A percentile compares a stretch with the other conserved stretches of the same genome.
Evolutionary conservation across 306 rosid genomes (phyloP).

Genomic region (Oemleria cerasiformis): DNA sequence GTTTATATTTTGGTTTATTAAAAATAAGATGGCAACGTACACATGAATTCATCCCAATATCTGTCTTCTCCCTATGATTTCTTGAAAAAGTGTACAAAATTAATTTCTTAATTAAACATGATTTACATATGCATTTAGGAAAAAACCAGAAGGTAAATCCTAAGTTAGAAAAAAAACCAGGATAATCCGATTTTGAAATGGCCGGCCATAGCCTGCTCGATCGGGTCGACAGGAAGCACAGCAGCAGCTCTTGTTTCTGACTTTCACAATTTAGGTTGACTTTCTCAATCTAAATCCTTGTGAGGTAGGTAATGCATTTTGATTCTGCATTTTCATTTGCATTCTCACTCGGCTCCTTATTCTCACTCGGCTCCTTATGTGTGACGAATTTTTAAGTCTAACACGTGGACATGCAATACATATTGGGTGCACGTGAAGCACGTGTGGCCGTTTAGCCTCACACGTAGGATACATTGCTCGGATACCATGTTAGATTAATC

Average conservation of each 20-base stretch:
- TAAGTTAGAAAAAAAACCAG: background rate
- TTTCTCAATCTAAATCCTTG: background rate
- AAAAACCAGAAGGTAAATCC: background rate
- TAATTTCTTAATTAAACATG: background rate
- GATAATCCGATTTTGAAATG: background rate
- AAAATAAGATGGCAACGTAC: background rate
- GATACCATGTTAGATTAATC: too few relatives aligned
- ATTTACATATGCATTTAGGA: background rate
- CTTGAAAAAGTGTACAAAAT: background rate
- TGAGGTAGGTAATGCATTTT: background rate
- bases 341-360: too few relatives aligned
- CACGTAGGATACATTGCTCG: too few relatives aligned
- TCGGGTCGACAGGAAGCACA: background rate
- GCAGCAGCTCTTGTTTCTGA: constrained; percentile 10
- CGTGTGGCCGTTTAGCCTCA: too few relatives aligned
- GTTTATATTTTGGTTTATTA: too few relatives aligned
- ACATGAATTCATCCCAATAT: background rate
- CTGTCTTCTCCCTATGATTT: background rate
- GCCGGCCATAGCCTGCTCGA: constrained; percentile 11
- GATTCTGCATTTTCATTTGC: background rate
- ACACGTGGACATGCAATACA: too few relatives aligned
- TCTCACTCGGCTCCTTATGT: too few relatives aligned
- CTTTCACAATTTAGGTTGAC: constrained; percentile 7
- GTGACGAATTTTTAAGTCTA: too few relatives aligned
- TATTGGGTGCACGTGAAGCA: too few relatives aligned